Evolutionary conservation across 2,329 filamentous ascomycete genomes (phyloP).

Genomic region (Neofusicoccum parvum): DNA sequence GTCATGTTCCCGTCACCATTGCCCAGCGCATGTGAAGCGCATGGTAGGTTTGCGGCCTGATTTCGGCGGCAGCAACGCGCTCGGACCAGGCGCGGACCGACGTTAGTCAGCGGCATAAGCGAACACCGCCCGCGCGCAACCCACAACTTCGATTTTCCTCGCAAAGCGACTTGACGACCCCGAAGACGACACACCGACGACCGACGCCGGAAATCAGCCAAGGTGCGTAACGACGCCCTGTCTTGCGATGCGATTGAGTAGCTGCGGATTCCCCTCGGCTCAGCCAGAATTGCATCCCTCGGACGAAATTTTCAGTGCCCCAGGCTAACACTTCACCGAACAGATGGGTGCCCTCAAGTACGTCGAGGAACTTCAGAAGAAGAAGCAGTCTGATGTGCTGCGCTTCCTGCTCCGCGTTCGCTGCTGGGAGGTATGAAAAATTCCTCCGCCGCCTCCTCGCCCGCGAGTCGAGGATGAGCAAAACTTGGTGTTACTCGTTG

Average conservation of each 20-base stretch:
- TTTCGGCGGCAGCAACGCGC: background rate
- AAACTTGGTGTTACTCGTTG: conserved; percentile 81
- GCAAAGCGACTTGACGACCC: conserved; percentile 34
- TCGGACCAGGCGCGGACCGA: too few species aligned
- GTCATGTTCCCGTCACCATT: background rate
- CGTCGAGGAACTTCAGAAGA: conserved; percentile 99
- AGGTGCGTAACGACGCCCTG: conserved; percentile 29
- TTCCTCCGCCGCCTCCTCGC: conserved; percentile 30
- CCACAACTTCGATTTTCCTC: conserved; percentile 30
- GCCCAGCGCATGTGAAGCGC: background rate
- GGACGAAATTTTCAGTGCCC: background rate
- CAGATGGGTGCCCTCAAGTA: conserved; percentile 99
- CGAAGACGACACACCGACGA: conserved; percentile 30
- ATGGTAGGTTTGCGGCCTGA: background rate
- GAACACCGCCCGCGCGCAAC: conserved; percentile 25
- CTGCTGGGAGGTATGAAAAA: conserved; percentile 90
- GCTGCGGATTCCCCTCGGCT: background rate
- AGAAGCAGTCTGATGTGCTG: conserved; percentile 99
- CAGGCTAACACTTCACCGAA: conserved; percentile 19
- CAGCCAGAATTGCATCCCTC: conserved; percentile 4
- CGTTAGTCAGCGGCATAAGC: conserved; percentile 29
- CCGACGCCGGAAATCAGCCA: conserved; percentile 30
- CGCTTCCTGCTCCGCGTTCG: conserved; percentile 93
- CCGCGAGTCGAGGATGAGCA: conserved; percentile 10
- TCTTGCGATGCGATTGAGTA: conserved; percentile 6